Conservation (phyloP, 768 basidiomycete species). For the Melanogaster broomeanus region DNA sequence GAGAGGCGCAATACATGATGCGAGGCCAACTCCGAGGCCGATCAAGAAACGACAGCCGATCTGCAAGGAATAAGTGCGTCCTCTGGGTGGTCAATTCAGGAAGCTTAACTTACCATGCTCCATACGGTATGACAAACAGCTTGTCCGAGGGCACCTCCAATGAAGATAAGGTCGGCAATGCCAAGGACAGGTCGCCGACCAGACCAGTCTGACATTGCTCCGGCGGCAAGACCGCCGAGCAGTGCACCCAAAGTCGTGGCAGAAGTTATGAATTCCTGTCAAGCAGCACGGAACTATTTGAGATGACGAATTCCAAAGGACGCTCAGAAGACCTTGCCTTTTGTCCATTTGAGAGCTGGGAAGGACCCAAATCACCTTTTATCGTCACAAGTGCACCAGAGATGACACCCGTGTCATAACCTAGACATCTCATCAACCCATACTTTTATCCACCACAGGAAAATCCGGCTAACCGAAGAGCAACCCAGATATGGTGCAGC, state of each 20-base stretch:
- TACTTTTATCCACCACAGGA: background rate
- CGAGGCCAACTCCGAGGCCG: constrained; percentile 72
- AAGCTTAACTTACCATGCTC: constrained; percentile 53
- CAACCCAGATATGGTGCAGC: constrained; percentile 74
- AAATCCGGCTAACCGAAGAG: constrained; percentile 59
- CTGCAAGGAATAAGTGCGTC: constrained; percentile 29
- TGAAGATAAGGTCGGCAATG: constrained; percentile 72
- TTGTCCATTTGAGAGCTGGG: constrained; percentile 56
- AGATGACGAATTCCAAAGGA: background rate
- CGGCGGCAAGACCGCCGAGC: constrained; percentile 70
- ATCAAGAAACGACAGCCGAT: constrained; percentile 75
- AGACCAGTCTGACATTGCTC: constrained; percentile 68
- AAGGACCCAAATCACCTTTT: constrained; percentile 61
- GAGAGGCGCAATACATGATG: constrained; percentile 76
- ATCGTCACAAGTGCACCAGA: constrained; percentile 82
- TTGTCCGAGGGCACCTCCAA: constrained; percentile 71
- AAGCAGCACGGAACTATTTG: background rate
- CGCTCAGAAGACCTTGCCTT: constrained; percentile 43
- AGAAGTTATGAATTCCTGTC: constrained; percentile 78
- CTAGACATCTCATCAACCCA: constrained; percentile 34
- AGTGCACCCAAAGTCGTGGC: constrained; percentile 78
- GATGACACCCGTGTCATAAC: constrained; percentile 82
- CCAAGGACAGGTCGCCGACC: constrained; percentile 67
- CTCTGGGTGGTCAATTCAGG: background rate
- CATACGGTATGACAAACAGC: constrained; percentile 69